Percentiles rank a stretch among this genome's conserved stretches.
phyloP scores from a whole-genome alignment of 768 basidiomycete species.

The Tricholomella constricta region DNA sequence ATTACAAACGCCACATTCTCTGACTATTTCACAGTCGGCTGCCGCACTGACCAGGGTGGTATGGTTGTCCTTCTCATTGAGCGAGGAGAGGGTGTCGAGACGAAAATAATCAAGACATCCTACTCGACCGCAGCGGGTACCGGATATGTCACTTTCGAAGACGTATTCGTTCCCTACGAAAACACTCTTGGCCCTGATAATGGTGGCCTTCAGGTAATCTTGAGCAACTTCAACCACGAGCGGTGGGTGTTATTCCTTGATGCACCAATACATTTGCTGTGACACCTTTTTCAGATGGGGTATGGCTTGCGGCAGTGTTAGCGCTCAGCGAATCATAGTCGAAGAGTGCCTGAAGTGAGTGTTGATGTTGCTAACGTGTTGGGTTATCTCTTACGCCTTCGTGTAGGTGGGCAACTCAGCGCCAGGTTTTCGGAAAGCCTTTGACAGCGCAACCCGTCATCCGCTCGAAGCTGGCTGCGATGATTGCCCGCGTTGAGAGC shows the following conservation, averaged over 20 bases:
- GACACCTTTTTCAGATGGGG: constrained; percentile 11
- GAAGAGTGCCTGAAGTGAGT: constrained; percentile 81
- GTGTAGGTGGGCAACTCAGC: constrained; percentile 76
- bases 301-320: constrained; percentile 14
- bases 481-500: constrained; percentile 74
- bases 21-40: constrained; percentile 70
- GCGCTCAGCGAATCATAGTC: constrained; percentile 54
- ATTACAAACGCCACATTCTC: constrained; percentile 77
- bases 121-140: constrained; percentile 64
- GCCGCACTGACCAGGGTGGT: constrained; percentile 50
- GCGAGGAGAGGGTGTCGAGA: constrained; percentile 62
- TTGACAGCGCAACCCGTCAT: constrained; percentile 83
- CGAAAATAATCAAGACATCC: constrained; percentile 60
- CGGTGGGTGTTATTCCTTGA: constrained; percentile 53
- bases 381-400: background rate
- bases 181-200: constrained; percentile 68
- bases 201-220: constrained; percentile 41
- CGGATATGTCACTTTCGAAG: constrained; percentile 56
- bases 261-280: background rate
- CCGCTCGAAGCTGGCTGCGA: constrained; percentile 80
- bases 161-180: constrained; percentile 66
- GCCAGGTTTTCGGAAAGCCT: constrained; percentile 89
- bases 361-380: background rate
- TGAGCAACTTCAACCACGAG: constrained; percentile 90
- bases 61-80: constrained; percentile 30